These are phyloP conservation scores for Sicyos edulis DNA, from an alignment of 306 rosid species.

Conservation along the genomic window DNA sequence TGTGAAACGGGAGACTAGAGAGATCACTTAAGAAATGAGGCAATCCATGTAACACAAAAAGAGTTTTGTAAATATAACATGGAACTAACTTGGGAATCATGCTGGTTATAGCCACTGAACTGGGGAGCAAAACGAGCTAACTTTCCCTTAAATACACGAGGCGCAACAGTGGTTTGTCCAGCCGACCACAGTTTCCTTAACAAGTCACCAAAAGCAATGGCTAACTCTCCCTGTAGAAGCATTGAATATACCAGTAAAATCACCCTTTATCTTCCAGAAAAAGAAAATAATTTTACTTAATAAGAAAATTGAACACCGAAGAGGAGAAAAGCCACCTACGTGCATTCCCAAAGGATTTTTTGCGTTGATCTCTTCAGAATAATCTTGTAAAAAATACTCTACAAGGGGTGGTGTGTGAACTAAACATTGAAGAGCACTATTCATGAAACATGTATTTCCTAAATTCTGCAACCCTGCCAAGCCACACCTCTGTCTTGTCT, in stretches of 20 bases:
- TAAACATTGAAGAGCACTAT: slow-evolving; percentile 86
- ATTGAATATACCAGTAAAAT: neutral
- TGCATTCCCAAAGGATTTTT: slow-evolving; percentile 97
- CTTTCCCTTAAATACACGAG: slow-evolving; percentile 89
- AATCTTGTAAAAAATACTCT: slow-evolving; percentile 87
- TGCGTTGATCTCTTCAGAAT: slow-evolving; percentile 74
- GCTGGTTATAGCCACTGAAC: slow-evolving; percentile 97
- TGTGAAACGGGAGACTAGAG: neutral
- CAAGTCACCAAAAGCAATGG: slow-evolving; percentile 87
- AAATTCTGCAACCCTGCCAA: slow-evolving; percentile 96
- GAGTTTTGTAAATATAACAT: slow-evolving; percentile 14
- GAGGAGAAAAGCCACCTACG: slow-evolving; percentile 44
- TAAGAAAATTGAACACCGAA: neutral
- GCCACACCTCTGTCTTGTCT: slow-evolving; percentile 66
- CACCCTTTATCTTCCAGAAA: neutral
- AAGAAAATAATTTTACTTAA: neutral
- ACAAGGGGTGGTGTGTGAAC: slow-evolving; percentile 87
- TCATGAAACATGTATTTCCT: slow-evolving; percentile 99
- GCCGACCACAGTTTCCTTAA: slow-evolving; percentile 95
- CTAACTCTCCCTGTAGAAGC: slow-evolving; percentile 83
- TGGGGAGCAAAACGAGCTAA: slow-evolving; percentile 98
- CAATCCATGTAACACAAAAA: neutral
- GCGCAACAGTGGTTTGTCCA: slow-evolving; percentile 73
- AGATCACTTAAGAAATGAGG: neutral
- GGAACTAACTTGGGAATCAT: slow-evolving; percentile 89